Evolutionary conservation across 208 protist species (phyloP).

Genomic region (Leishmania amazonensis): DNA sequence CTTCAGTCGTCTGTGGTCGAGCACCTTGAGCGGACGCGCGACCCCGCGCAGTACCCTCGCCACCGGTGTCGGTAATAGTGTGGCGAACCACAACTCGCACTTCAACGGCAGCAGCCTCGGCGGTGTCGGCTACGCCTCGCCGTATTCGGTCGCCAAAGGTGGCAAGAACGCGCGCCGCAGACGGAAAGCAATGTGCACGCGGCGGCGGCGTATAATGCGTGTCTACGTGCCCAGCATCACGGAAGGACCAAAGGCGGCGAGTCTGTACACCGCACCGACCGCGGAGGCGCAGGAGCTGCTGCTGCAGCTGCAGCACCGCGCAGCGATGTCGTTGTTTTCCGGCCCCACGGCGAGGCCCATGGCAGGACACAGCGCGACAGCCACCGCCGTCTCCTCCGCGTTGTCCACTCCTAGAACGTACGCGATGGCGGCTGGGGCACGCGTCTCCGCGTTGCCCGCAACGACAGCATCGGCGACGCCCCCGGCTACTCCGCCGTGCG

Average conservation of each 20-base stretch:
- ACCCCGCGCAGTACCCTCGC: constrained; percentile 15
- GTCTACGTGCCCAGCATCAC: constrained; percentile 42
- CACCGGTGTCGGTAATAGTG: neutral
- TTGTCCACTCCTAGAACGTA: neutral
- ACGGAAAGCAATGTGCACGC: constrained; percentile 15
- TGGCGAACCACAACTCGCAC: neutral
- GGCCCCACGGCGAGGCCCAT: neutral
- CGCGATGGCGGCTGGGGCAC: neutral
- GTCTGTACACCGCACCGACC: constrained; percentile 40
- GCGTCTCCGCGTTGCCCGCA: neutral
- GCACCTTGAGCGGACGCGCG: constrained; percentile 18
- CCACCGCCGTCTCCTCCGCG: neutral
- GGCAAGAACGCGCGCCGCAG: constrained; percentile 15
- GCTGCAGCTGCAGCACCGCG: constrained; percentile 23
- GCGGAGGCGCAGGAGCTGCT: constrained; percentile 31
- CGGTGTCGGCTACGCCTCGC: constrained; percentile 2
- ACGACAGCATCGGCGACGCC: neutral
- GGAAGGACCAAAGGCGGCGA: constrained; percentile 37
- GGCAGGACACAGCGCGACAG: neutral
- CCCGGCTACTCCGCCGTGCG: neutral
- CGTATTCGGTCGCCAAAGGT: neutral
- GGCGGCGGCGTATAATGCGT: constrained; percentile 20
- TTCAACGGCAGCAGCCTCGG: neutral
- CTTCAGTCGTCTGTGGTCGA: constrained; percentile 16
- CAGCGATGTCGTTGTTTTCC: neutral